Conservation (phyloP, 2,329 filamentous ascomycete species). For the Pezicula radicicola region DNA sequence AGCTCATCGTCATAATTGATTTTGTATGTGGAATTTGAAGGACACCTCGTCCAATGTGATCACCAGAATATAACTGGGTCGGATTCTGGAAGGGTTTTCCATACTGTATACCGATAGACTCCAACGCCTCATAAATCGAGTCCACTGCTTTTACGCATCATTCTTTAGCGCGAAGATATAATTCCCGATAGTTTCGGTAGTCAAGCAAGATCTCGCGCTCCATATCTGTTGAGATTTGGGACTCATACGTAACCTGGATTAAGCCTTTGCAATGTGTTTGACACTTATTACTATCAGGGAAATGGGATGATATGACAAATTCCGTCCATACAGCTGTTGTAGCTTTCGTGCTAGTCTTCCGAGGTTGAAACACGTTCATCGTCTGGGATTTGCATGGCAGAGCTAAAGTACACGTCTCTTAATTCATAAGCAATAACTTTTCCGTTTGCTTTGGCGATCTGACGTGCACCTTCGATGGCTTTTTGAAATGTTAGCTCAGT, state of each 20-base stretch:
- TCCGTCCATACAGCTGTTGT: background rate
- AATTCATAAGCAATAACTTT: background rate
- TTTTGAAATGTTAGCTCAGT: no score
- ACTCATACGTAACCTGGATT: background rate
- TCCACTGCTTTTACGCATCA: background rate
- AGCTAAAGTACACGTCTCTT: background rate
- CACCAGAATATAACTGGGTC: background rate
- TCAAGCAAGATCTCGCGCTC: background rate
- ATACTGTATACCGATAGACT: background rate
- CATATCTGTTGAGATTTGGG: background rate
- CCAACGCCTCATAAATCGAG: background rate
- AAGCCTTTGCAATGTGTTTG: background rate
- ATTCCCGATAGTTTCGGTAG: background rate
- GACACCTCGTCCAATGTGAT: background rate
- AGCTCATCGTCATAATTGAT: background rate
- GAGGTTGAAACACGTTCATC: background rate
- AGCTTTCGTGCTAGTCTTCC: background rate
- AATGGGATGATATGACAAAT: background rate
- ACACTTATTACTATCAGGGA: background rate
- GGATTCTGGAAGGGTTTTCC: background rate
- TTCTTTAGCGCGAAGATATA: background rate
- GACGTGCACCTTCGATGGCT: slow-evolving; percentile 22
- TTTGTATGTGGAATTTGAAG: background rate
- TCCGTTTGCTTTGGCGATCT: background rate
- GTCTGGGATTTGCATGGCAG: background rate